phyloP scores from a whole-genome alignment of 495 filamentous ascomycete genomes.

The Antarctomyces pellizariae region DNA sequence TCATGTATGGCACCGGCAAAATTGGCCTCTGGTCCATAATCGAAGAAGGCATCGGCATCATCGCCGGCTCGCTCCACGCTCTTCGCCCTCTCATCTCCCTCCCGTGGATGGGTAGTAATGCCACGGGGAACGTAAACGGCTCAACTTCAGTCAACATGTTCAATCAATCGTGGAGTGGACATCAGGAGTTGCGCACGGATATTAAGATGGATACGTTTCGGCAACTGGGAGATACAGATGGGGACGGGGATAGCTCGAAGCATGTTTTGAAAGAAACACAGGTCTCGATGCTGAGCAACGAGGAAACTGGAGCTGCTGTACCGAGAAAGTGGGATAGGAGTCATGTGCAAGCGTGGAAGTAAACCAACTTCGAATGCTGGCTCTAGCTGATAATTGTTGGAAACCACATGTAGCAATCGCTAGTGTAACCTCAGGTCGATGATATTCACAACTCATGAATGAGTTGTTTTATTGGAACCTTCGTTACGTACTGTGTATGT shows the following conservation, averaged over 20 bases:
- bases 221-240: conserved; percentile 3
- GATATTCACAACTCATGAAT: too few relatives aligned
- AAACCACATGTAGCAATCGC: too few relatives aligned
- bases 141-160: conserved; percentile 1
- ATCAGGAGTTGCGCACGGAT: conserved; percentile 1
- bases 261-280: conserved; percentile 8
- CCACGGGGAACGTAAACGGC: neutral
- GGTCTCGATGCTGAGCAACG: conserved; percentile 4
- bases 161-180: neutral
- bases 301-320: neutral
- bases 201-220: conserved; percentile 3
- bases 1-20: conserved; percentile 9
- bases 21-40: conserved; percentile 9
- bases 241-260: conserved; percentile 6
- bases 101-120: conserved; percentile 1
- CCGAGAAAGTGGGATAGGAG: conserved; percentile 2
- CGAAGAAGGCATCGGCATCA: conserved; percentile 8
- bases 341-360: conserved; percentile 4
- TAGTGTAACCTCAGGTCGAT: too few relatives aligned
- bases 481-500: too few relatives aligned
- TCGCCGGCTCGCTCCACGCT: conserved; percentile 7
- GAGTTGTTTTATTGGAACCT: too few relatives aligned
- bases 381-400: too few relatives aligned
- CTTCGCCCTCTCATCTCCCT: conserved; percentile 8
- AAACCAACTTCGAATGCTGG: too few relatives aligned